Base-by-base conservation (phyloP, 2,329 filamentous ascomycete genomes). In the Calonectria hongkongensis region DNA sequence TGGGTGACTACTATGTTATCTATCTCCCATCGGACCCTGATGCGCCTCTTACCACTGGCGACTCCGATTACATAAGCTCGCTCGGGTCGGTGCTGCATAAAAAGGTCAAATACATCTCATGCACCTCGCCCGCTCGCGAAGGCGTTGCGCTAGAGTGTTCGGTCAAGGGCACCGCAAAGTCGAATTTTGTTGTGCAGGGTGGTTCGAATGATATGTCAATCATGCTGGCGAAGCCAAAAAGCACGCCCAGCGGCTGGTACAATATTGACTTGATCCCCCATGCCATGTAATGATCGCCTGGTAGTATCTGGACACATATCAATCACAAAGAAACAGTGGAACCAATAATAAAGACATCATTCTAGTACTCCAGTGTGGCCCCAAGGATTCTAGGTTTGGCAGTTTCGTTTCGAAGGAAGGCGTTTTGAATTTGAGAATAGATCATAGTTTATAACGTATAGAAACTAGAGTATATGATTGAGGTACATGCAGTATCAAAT, bases 1-100 rank as follows among this genome's bases (percentile, higher is more conserved):
- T 56, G 18, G 51, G 51, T 13, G 51, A 56, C 30, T 56, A 56
- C 51, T 56, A 56, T 30, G 51, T 56, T 4, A 56, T 56, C 25
- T 56, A 56, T 18, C 30, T 36, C 18, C 51, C 51, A 6, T 36
- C 30, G 18, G 33, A 18, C 8, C 30, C 51, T 18, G 27, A 56
- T 10, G 30, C 51, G 12, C 30, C 51, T 6, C 51, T 56, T 3
- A 36, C 36, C 8, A 56, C 51, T n/a, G 51, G 51, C 3, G 30
- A 56, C n/a, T 25, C 51, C 2, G 51, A 56, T 5, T 56, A 36
- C 18, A 56, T 56, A 10, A 6, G 36, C n/a, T 56, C 51, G 3
- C 51, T 56, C 30, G n/a, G 10, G 28, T 21, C 21, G 30, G 18
- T 36, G 15, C 15, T 39, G 18, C 30, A 56, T 7, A 33, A 56